Evolutionary conservation across 176 grass and related monocot genomes (phyloP).

Genomic region (Microstegium vimineum): DNA sequence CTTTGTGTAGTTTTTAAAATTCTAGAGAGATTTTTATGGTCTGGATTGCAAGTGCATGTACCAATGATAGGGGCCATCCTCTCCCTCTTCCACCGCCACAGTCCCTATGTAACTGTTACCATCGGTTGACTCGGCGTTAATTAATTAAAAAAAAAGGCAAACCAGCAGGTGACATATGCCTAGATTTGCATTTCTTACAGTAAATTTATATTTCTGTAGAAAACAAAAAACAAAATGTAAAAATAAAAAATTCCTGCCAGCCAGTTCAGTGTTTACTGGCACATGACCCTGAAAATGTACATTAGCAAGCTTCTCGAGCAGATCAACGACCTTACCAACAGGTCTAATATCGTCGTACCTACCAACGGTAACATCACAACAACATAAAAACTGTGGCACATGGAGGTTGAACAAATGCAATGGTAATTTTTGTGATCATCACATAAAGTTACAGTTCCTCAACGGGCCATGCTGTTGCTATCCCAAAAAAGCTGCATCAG

Average conservation of each 20-base stretch:
- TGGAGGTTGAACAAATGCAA: constrained; percentile 25
- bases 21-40: too few relatives aligned
- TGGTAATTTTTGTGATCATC: neutral
- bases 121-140: too few relatives aligned
- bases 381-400: constrained; percentile 25
- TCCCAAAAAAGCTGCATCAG: constrained; percentile 45
- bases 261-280: neutral
- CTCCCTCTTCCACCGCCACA: too few relatives aligned
- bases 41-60: too few relatives aligned
- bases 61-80: too few relatives aligned
- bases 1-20: too few relatives aligned
- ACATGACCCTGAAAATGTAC: neutral
- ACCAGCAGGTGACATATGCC: too few relatives aligned
- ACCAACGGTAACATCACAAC: neutral
- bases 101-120: too few relatives aligned
- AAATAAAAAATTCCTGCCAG: neutral
- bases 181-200: too few relatives aligned
- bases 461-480: constrained; percentile 41
- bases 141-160: too few relatives aligned
- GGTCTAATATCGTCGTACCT: neutral
- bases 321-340: neutral
- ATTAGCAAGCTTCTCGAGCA: neutral
- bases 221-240: too few relatives aligned
- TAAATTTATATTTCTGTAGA: too few relatives aligned
- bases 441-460: constrained; percentile 32